Percentiles rank a stretch among this genome's conserved stretches.
phyloP scores from a whole-genome alignment of 1,139 yeast species.

The Schizosaccharomyces versatilis region DNA sequence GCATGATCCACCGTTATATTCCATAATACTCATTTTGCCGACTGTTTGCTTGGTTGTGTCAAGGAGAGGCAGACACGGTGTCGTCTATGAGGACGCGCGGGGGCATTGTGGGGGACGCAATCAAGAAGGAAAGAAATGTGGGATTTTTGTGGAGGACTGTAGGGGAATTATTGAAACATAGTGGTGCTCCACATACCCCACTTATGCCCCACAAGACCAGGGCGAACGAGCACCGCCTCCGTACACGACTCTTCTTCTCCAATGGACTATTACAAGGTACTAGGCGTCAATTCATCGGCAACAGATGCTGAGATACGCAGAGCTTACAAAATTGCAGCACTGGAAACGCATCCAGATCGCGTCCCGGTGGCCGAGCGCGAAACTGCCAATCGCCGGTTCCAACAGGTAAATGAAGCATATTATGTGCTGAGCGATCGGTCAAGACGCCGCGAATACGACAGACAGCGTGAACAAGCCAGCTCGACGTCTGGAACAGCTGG shows the following conservation, averaged over 20 bases:
- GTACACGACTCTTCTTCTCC: neutral
- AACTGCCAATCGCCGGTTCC: constrained; percentile 11
- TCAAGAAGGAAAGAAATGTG: no score
- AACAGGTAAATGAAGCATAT: constrained; percentile 13
- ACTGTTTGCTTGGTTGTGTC: no score
- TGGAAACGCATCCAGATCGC: constrained; percentile 88
- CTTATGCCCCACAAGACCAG: no score
- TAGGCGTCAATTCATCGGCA: constrained; percentile 44
- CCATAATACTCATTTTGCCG: constrained; percentile 2
- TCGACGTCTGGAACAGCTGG: neutral
- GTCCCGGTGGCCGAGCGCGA: constrained; percentile 32
- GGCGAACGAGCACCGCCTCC: no score
- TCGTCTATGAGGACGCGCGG: no score
- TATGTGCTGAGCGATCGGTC: constrained; percentile 11
- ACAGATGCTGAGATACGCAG: constrained; percentile 59
- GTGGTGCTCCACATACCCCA: no score
- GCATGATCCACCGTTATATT: constrained; percentile 54
- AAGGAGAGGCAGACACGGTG: no score
- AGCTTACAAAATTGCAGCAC: constrained; percentile 74
- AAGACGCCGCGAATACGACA: constrained; percentile 12
- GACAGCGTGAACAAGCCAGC: constrained; percentile 2
- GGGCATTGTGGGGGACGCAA: no score
- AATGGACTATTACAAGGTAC: constrained; percentile 43
- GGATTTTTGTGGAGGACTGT: no score
- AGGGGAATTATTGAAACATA: no score